Percentiles rank a stretch among this genome's conserved stretches.
Evolutionary conservation across 805 yeast genomes (phyloP).

Genomic region (Zygotorulaspora danielsina): DNA sequence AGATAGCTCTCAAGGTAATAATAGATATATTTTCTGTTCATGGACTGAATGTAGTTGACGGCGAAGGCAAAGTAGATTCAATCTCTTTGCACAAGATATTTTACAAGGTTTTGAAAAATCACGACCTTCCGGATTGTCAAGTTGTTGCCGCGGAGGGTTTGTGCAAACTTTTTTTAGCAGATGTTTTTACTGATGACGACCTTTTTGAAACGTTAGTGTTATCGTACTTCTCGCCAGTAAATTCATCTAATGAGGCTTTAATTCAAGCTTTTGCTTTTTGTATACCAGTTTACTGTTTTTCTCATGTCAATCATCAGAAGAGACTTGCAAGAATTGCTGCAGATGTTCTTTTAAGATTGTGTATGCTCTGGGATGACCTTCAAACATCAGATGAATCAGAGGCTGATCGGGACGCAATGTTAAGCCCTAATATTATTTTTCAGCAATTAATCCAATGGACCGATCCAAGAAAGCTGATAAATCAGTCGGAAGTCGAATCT

Average conservation of each 20-base stretch:
- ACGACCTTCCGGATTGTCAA: slow-evolving; percentile 60
- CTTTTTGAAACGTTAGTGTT: slow-evolving; percentile 66
- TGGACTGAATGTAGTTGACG: slow-evolving; percentile 65
- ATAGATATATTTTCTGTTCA: slow-evolving; percentile 75
- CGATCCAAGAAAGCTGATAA: slow-evolving; percentile 65
- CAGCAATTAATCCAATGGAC: slow-evolving; percentile 83
- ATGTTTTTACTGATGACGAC: slow-evolving; percentile 64
- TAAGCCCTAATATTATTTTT: slow-evolving; percentile 49
- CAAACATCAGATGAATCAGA: slow-evolving; percentile 34
- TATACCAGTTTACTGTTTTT: slow-evolving; percentile 80
- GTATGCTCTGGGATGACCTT: slow-evolving; percentile 41
- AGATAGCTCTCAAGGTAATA: slow-evolving; percentile 62
- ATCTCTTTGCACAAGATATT: slow-evolving; percentile 64
- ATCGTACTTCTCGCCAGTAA: slow-evolving; percentile 70
- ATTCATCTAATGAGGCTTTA: slow-evolving; percentile 57
- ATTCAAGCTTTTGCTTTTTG: slow-evolving; percentile 81
- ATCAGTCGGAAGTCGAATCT: slow-evolving; percentile 41
- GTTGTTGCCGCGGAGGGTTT: slow-evolving; percentile 81
- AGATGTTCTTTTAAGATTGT: slow-evolving; percentile 60
- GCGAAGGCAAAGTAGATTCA: slow-evolving; percentile 58
- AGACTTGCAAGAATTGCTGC: slow-evolving; percentile 59
- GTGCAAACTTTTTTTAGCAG: slow-evolving; percentile 76
- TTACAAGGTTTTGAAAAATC: slow-evolving; percentile 57
- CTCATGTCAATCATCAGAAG: slow-evolving; percentile 67
- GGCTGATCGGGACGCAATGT: slow-evolving; percentile 23